These are phyloP conservation scores for Cytidiella melzeri DNA, from an alignment of 768 basidiomycete genomes.

Conservation along the genomic window DNA sequence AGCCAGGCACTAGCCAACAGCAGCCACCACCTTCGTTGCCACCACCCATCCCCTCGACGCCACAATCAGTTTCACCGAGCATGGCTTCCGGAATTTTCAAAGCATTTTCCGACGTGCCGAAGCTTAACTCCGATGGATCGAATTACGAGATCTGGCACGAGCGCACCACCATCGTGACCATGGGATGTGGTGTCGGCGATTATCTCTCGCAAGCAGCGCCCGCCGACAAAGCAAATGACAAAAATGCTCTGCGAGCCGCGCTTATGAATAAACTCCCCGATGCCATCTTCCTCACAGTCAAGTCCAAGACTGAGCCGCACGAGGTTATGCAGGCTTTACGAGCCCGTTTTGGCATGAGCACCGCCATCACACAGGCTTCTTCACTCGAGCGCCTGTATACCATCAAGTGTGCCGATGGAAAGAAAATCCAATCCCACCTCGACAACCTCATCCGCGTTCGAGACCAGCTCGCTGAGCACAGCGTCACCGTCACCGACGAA, in stretches of 20 bases:
- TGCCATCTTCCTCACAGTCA: not conserved
- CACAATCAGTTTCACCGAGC: no score
- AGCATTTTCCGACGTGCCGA: not conserved
- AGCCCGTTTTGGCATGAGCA: not conserved
- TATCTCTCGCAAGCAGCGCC: no score
- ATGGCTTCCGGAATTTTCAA: no score
- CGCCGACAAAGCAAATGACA: not conserved
- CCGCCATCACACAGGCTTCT: not conserved
- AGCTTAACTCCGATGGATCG: not conserved
- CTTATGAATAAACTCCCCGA: not conserved
- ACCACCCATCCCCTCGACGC: no score
- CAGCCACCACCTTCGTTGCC: no score
- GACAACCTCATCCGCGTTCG: not conserved
- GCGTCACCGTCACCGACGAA: not conserved
- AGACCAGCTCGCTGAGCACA: not conserved
- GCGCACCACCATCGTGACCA: not conserved
- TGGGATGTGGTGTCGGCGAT: no score
- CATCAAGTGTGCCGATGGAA: not conserved
- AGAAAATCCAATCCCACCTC: not conserved
- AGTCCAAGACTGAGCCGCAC: not conserved
- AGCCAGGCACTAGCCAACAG: no score
- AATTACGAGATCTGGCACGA: not conserved
- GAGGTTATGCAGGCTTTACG: not conserved
- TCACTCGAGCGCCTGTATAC: not conserved
- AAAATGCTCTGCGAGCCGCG: no score